Conservation (phyloP, 805 yeast species). For the Yarrowia alimentaria region DNA sequence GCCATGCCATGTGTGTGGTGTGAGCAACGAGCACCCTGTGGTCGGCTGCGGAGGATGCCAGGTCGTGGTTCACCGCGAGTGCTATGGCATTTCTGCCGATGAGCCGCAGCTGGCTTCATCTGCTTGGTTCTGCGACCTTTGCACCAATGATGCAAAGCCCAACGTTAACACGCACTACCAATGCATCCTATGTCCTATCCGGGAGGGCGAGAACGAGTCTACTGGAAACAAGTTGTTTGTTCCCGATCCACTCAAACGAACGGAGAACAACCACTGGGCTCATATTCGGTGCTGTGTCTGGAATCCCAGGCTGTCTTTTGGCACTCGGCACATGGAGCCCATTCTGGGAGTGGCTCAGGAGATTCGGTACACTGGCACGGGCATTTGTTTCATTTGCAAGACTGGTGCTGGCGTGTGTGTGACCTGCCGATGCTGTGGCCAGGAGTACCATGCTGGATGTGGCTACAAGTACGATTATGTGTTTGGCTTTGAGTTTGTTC, state of each 20-base stretch:
- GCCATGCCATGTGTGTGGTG: constrained; percentile 17
- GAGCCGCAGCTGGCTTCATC: constrained; percentile 29
- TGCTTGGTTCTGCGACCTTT: constrained; percentile 78
- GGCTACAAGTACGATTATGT: constrained; percentile 49
- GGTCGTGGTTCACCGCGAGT: constrained; percentile 62
- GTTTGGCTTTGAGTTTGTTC: constrained; percentile 51
- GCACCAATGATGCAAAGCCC: constrained; percentile 69
- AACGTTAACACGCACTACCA: constrained; percentile 53
- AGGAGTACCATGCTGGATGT: constrained; percentile 54
- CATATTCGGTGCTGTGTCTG: constrained; percentile 72
- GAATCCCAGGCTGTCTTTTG: constrained; percentile 47
- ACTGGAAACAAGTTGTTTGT: constrained; percentile 37
- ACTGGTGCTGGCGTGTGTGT: constrained; percentile 54
- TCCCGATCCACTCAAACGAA: constrained; percentile 70
- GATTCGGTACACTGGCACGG: constrained; percentile 28
- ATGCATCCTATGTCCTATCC: constrained; percentile 63
- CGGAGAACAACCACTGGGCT: constrained; percentile 68
- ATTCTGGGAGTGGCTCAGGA: constrained; percentile 42
- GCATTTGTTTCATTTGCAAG: constrained; percentile 44
- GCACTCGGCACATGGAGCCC: constrained; percentile 48
- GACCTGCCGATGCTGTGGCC: constrained; percentile 49
- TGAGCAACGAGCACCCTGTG: constrained; percentile 1
- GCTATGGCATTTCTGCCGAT: constrained; percentile 54
- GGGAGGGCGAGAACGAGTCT: constrained; percentile 50
- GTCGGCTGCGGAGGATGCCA: constrained; percentile 49